A percentile compares a stretch with the other conserved stretches of the same genome.
These are phyloP conservation scores for Phialophora expanda DNA, from an alignment of 2,329 filamentous ascomycete genomes.

Conservation along the genomic window DNA sequence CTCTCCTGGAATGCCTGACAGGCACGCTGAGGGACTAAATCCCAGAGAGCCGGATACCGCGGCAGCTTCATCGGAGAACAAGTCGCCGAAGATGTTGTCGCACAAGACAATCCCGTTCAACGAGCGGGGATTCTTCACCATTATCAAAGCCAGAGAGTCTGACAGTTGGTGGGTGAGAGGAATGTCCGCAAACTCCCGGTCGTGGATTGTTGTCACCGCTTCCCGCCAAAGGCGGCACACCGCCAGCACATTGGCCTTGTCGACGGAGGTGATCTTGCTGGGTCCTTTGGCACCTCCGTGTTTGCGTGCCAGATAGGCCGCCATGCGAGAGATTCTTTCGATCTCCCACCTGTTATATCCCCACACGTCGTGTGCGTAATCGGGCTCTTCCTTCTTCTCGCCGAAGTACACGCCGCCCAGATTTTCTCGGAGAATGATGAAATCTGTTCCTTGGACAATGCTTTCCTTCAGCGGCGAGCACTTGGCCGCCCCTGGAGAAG, in stretches of 20 bases:
- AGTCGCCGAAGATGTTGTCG: constrained; percentile 90
- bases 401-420: constrained; percentile 57
- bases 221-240: constrained; percentile 85
- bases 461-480: constrained; percentile 80
- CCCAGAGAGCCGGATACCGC: constrained; percentile 88
- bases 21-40: constrained; percentile 80
- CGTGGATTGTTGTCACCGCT: constrained; percentile 79
- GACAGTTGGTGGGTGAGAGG: constrained; percentile 84
- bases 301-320: constrained; percentile 75
- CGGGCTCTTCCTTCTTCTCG: constrained; percentile 46
- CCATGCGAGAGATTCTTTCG: constrained; percentile 78
- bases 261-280: constrained; percentile 77
- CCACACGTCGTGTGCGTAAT: constrained; percentile 72
- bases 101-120: constrained; percentile 88
- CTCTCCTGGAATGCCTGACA: constrained; percentile 72
- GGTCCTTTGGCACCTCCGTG: constrained; percentile 63
- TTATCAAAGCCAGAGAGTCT: constrained; percentile 87
- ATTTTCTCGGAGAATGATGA: constrained; percentile 58
- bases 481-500: constrained; percentile 65
- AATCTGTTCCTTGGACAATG: constrained; percentile 67
- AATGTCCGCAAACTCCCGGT: constrained; percentile 81
- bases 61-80: constrained; percentile 88
- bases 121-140: constrained; percentile 83
- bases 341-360: constrained; percentile 82
- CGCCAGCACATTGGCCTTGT: constrained; percentile 93